phyloP scores from a whole-genome alignment of 176 grass and related monocot species.

The Hyparrhenia diplandra region DNA sequence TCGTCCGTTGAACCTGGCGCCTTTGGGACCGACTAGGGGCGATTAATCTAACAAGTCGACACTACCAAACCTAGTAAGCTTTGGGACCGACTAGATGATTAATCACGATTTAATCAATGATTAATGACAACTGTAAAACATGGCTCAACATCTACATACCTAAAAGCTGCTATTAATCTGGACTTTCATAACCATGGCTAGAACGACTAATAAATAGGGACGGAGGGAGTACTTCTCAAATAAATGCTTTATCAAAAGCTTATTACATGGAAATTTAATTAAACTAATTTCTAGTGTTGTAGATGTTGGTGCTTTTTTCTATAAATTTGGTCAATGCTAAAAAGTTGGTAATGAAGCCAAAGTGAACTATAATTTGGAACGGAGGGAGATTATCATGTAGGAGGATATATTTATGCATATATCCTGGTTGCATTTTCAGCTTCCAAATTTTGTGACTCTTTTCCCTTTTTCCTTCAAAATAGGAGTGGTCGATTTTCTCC shows the following conservation, averaged over 20 bases:
- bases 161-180: no score
- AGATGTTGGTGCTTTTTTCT: neutral
- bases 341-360: neutral
- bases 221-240: neutral
- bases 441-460: constrained; percentile 17
- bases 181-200: no score
- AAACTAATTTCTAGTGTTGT: neutral
- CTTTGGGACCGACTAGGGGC: no score
- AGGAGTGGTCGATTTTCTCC: constrained; percentile 78
- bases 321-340: neutral
- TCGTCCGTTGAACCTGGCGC: no score
- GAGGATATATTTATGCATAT: constrained; percentile 11
- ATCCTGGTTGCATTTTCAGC: neutral
- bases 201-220: no score
- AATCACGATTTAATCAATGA: no score
- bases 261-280: neutral
- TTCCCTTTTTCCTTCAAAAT: constrained; percentile 9
- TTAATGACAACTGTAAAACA: no score
- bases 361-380: neutral
- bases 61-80: no score
- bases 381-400: neutral
- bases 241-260: neutral
- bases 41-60: no score
- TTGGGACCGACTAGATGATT: no score
- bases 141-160: no score